Conservation (phyloP, 2,329 filamentous ascomycete species). For the Dactylellina leptospora region DNA sequence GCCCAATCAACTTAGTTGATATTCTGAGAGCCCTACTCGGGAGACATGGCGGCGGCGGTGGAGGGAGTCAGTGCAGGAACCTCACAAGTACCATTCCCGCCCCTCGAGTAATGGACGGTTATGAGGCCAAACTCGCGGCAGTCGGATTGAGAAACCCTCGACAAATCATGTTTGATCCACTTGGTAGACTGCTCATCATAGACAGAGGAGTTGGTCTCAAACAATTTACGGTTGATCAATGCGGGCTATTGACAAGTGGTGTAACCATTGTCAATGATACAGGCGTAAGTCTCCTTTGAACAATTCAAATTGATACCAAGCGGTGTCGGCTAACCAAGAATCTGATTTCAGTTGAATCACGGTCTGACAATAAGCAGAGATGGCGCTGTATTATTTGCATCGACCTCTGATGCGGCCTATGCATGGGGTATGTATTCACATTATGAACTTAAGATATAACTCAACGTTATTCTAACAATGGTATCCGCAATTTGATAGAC, state of each 20-base stretch:
- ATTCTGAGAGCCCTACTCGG: neutral
- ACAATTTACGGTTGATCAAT: constrained; percentile 61
- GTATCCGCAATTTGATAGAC: neutral
- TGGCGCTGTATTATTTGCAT: constrained; percentile 61
- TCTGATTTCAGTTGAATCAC: constrained; percentile 65
- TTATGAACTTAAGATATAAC: neutral
- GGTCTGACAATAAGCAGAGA: constrained; percentile 67
- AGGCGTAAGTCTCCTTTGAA: neutral
- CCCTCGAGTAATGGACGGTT: constrained; percentile 58
- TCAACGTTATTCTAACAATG: neutral
- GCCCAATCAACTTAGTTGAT: neutral
- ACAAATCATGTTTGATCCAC: constrained; percentile 63
- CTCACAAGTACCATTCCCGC: constrained; percentile 18
- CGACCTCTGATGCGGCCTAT: constrained; percentile 16
- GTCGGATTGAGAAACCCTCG: constrained; percentile 62
- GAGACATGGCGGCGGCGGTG: neutral
- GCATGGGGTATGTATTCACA: constrained; percentile 36
- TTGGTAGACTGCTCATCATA: constrained; percentile 64
- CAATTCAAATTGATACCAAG: constrained; percentile 44
- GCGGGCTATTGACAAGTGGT: constrained; percentile 13
- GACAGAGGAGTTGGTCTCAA: constrained; percentile 62
- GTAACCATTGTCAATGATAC: constrained; percentile 22
- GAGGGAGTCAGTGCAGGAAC: constrained; percentile 8
- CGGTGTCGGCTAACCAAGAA: constrained; percentile 55
- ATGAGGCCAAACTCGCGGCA: constrained; percentile 63